Evolutionary conservation across 176 grass and related monocot genomes (phyloP).

Genomic region (Cymbopogon citratus): DNA sequence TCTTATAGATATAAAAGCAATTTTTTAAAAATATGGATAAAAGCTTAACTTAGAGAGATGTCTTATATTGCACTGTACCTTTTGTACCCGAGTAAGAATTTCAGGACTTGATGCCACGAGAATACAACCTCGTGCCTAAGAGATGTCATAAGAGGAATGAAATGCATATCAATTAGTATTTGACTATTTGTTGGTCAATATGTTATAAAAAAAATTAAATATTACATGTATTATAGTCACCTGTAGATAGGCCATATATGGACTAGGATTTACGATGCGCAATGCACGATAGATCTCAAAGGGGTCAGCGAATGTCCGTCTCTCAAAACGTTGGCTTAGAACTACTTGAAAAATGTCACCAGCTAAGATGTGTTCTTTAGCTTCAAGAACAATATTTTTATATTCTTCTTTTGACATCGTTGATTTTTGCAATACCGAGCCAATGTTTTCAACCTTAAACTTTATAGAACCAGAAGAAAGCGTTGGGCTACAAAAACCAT

Average conservation of each 20-base stretch:
- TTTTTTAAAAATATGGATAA: not conserved
- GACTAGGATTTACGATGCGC: conserved; percentile 87
- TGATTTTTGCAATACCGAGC: conserved; percentile 56
- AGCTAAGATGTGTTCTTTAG: conserved; percentile 78
- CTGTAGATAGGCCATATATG: conserved; percentile 90
- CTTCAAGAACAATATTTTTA: conserved; percentile 59
- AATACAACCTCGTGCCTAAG: conserved; percentile 59
- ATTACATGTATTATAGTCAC: conserved; percentile 32
- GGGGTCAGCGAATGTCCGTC: conserved; percentile 69
- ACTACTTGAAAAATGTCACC: conserved; percentile 97
- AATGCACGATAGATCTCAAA: conserved; percentile 94
- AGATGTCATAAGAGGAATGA: not conserved
- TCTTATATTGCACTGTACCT: conserved; percentile 31
- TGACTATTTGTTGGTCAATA: not conserved
- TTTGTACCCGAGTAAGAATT: conserved; percentile 78
- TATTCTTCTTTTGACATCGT: conserved; percentile 71
- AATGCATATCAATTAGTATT: not conserved
- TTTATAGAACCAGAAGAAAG: conserved; percentile 69
- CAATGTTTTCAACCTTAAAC: conserved; percentile 54
- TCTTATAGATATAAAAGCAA: not conserved
- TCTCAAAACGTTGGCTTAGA: conserved; percentile 85
- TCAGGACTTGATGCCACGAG: conserved; percentile 85
- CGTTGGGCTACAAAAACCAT: conserved; percentile 51
- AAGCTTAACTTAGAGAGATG: not conserved
- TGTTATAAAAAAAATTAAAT: not conserved